Percentiles rank a stretch among this genome's conserved stretches.
Evolutionary conservation across 1,284 basidiomycete species (phyloP).

Genomic region (Schizophyllum amplum): DNA sequence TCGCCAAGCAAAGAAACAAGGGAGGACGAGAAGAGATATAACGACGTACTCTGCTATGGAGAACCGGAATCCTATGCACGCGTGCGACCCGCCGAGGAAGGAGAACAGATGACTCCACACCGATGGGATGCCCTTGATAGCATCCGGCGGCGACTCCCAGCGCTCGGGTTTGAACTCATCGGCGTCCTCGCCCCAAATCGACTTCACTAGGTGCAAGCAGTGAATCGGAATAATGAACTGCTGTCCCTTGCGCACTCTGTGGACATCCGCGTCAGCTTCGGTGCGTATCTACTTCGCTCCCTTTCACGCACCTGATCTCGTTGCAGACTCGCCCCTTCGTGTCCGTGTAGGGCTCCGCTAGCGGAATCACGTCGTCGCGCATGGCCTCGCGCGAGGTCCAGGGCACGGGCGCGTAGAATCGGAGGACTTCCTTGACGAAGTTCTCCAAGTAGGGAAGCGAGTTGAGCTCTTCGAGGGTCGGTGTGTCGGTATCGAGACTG

Average conservation of each 20-base stretch:
- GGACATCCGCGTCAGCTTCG: neutral
- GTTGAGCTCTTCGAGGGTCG: conserved; percentile 54
- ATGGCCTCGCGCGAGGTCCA: conserved; percentile 40
- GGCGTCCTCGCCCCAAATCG: conserved; percentile 23
- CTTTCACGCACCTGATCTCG: conserved; percentile 22
- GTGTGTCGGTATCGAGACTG: conserved; percentile 37
- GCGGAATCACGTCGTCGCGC: conserved; percentile 52
- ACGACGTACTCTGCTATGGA: conserved; percentile 40
- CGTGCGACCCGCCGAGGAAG: conserved; percentile 45
- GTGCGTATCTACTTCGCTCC: conserved; percentile 18
- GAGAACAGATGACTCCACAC: conserved; percentile 45
- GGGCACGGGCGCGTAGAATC: conserved; percentile 57
- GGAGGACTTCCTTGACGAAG: conserved; percentile 63
- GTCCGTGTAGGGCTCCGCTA: conserved; percentile 34
- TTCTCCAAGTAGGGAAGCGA: conserved; percentile 53
- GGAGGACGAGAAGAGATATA: neutral
- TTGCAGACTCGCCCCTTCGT: conserved; percentile 28
- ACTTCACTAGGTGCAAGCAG: conserved; percentile 14
- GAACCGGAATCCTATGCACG: conserved; percentile 53
- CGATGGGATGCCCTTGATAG: conserved; percentile 31
- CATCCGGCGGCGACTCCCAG: conserved; percentile 13
- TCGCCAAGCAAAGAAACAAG: neutral
- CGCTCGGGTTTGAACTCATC: conserved; percentile 19
- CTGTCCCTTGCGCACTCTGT: conserved; percentile 15
- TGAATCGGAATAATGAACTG: conserved; percentile 17